Conservation (phyloP, 2,329 filamentous ascomycete genomes). For the Ascochyta fabae region DNA sequence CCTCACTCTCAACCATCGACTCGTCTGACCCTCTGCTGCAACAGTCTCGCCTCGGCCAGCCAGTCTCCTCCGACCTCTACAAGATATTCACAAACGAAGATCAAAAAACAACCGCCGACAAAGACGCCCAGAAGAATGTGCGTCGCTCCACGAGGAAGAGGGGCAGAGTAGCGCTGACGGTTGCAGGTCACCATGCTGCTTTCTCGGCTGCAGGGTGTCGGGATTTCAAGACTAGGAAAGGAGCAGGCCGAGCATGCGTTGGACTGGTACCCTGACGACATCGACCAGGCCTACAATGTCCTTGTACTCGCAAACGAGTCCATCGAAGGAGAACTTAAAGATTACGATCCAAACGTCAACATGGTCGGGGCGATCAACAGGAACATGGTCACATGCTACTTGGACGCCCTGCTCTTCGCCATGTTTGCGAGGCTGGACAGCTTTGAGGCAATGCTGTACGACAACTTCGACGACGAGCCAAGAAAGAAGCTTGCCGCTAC, state of each 20-base stretch:
- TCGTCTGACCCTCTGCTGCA: constrained; percentile 36
- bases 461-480: constrained; percentile 74
- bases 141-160: background rate
- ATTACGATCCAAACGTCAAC: constrained; percentile 72
- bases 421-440: constrained; percentile 93
- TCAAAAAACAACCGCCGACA: constrained; percentile 57
- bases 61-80: constrained; percentile 59
- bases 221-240: constrained; percentile 63
- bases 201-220: constrained; percentile 58
- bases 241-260: constrained; percentile 69
- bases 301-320: constrained; percentile 81
- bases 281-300: constrained; percentile 76
- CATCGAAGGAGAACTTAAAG: constrained; percentile 76
- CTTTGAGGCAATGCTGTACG: constrained; percentile 91
- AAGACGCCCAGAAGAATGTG: constrained; percentile 62
- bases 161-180: constrained; percentile 11
- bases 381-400: constrained; percentile 87
- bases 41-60: constrained; percentile 34
- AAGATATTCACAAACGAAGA: constrained; percentile 69
- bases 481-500: constrained; percentile 77
- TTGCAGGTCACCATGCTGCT: constrained; percentile 60
- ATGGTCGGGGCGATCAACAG: constrained; percentile 89
- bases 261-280: constrained; percentile 70
- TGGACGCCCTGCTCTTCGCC: constrained; percentile 89
- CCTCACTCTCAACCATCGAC: constrained; percentile 19